These are phyloP conservation scores for Scheffersomyces coipomensis DNA, from an alignment of 805 yeast species.

Conservation along the genomic window DNA sequence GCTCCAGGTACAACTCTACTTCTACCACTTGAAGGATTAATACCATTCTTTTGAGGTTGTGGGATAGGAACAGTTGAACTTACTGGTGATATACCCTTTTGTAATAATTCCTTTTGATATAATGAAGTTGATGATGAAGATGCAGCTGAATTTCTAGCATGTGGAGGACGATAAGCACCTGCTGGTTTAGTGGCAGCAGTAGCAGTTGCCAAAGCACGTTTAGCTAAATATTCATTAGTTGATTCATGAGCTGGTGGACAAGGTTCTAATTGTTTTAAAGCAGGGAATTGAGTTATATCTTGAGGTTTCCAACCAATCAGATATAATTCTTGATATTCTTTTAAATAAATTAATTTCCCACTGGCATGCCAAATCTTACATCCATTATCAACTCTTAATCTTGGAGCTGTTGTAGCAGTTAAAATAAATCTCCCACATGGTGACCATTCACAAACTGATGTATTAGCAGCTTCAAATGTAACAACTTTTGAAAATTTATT, in stretches of 20 bases:
- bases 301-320: slow-evolving; percentile 84
- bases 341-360: slow-evolving; percentile 76
- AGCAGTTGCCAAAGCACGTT: slow-evolving; percentile 31
- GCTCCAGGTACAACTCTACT: slow-evolving; percentile 59
- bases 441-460: slow-evolving; percentile 96
- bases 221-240: slow-evolving; percentile 57
- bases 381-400: slow-evolving; percentile 95
- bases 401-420: slow-evolving; percentile 96
- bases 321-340: slow-evolving; percentile 79
- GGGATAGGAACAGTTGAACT: slow-evolving; percentile 21
- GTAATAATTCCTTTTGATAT: slow-evolving; percentile 53
- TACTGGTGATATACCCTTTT: slow-evolving; percentile 6
- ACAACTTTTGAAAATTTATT: slow-evolving; percentile 77
- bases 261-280: slow-evolving; percentile 45
- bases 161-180: slow-evolving; percentile 97
- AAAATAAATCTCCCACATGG: slow-evolving; percentile 93
- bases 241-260: slow-evolving; percentile 71
- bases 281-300: slow-evolving; percentile 52
- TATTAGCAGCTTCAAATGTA: slow-evolving; percentile 86
- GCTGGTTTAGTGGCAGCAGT: slow-evolving; percentile 53
- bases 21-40: slow-evolving; percentile 24
- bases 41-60: slow-evolving; percentile 16
- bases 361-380: slow-evolving; percentile 89
- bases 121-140: slow-evolving; percentile 41
- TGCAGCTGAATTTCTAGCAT: slow-evolving; percentile 58